Percentiles rank a stretch among this genome's conserved stretches.
Conservation (phyloP, 1,284 basidiomycete genomes). For the Ustilago tritici region DNA sequence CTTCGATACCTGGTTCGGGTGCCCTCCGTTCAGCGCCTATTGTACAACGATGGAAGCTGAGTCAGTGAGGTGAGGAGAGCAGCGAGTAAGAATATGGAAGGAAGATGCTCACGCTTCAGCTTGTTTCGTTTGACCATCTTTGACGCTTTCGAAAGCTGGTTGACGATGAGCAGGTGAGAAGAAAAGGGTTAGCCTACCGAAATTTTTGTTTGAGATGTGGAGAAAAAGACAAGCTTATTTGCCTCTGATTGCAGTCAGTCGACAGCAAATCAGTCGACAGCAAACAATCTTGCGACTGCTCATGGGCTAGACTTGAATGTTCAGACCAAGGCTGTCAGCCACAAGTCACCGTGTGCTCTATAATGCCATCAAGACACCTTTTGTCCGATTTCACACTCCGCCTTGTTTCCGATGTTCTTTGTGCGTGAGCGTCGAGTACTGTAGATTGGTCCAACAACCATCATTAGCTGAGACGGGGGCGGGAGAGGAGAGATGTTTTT, state of each 20-base stretch:
- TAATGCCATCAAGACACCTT: too few relatives aligned
- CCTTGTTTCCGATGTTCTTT: not conserved
- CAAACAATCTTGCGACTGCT: too few relatives aligned
- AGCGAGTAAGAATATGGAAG: not conserved
- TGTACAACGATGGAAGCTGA: not conserved
- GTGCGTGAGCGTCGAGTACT: too few relatives aligned
- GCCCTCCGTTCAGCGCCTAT: slow-evolving; percentile 39
- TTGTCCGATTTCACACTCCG: not conserved
- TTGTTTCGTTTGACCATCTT: slow-evolving; percentile 47
- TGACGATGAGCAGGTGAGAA: not conserved
- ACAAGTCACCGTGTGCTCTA: too few relatives aligned
- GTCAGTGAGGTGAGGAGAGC: not conserved
- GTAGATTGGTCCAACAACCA: slow-evolving; percentile 72
- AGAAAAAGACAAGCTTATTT: not conserved
- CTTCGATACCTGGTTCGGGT: slow-evolving; percentile 32
- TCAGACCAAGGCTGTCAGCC: too few relatives aligned
- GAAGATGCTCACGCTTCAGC: slow-evolving; percentile 24
- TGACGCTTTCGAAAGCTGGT: too few relatives aligned
- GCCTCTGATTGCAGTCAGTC: too few relatives aligned
- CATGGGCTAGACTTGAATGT: too few relatives aligned
- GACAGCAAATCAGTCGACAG: too few relatives aligned
- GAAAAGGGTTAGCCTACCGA: not conserved
- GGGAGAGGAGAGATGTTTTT: not conserved
- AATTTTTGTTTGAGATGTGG: not conserved
- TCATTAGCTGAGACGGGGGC: not conserved